Evolutionary conservation across 2,329 filamentous ascomycete genomes (phyloP).

Genomic region (Phialocephala sp.): DNA sequence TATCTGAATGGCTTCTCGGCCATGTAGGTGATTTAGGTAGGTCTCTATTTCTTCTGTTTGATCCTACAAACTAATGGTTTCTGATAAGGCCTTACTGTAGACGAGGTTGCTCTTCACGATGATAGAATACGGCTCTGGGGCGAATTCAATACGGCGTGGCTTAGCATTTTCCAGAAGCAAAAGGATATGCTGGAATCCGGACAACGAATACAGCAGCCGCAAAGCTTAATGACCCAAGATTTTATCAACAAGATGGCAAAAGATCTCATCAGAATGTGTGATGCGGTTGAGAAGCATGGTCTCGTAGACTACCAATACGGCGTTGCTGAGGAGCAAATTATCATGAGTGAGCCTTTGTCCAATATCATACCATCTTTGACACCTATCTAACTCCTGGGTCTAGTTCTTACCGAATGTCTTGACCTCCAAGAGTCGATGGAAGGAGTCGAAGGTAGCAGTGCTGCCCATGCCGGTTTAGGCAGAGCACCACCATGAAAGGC

Average conservation of each 20-base stretch:
- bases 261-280: slow-evolving; percentile 81
- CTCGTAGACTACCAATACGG: slow-evolving; percentile 97
- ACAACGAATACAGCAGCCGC: slow-evolving; percentile 46
- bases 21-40: slow-evolving; percentile 71
- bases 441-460: slow-evolving; percentile 21
- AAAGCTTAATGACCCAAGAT: slow-evolving; percentile 70
- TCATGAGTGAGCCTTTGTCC: slow-evolving; percentile 65
- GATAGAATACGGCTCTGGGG: slow-evolving; percentile 88
- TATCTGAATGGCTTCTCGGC: slow-evolving; percentile 70
- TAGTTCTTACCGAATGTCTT: slow-evolving; percentile 59
- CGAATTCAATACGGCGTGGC: slow-evolving; percentile 93
- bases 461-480: slow-evolving; percentile 22
- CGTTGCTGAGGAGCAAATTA: slow-evolving; percentile 92
- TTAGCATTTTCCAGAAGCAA: slow-evolving; percentile 81
- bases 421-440: slow-evolving; percentile 55
- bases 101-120: slow-evolving; percentile 76
- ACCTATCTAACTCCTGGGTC: slow-evolving; percentile 7
- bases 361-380: not conserved
- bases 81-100: slow-evolving; percentile 77
- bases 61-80: slow-evolving; percentile 40
- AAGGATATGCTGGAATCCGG: slow-evolving; percentile 67
- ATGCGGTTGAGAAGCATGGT: slow-evolving; percentile 87
- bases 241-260: slow-evolving; percentile 80
- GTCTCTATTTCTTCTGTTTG: slow-evolving; percentile 45
- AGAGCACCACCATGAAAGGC: slow-evolving; percentile 38